A percentile compares a stretch with the other conserved stretches of the same genome.
phyloP scores from a whole-genome alignment of 106 monocot genomes.

The Hemerocallis citrina region DNA sequence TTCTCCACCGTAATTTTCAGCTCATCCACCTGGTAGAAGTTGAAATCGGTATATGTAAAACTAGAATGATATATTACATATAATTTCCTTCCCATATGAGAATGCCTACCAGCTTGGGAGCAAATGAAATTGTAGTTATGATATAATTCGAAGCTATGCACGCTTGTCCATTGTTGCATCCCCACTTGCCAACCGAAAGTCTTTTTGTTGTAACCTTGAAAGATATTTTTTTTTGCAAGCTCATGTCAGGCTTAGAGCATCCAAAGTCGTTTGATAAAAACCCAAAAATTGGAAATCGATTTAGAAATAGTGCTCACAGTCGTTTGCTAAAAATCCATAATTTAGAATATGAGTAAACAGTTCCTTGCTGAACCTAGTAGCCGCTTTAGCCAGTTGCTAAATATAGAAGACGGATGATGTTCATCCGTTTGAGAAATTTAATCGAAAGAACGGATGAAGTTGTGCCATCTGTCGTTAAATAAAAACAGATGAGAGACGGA shows the following conservation, averaged over 20 bases:
- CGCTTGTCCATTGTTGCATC: conserved; percentile 67
- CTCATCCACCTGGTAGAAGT: conserved; percentile 31
- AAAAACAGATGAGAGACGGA: too few species aligned
- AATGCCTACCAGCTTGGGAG: conserved; percentile 45
- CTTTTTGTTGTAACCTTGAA: conserved; percentile 46
- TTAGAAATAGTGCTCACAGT: background rate
- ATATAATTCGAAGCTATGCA: conserved; percentile 69
- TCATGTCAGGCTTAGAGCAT: too few species aligned
- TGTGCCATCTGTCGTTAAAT: too few species aligned
- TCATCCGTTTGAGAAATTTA: too few species aligned
- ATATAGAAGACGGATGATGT: too few species aligned
- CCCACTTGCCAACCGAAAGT: conserved; percentile 70
- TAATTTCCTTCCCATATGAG: background rate
- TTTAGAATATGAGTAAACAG: too few species aligned
- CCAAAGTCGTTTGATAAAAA: too few species aligned
- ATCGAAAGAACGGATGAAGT: too few species aligned
- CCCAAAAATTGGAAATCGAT: background rate
- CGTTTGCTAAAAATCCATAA: too few species aligned
- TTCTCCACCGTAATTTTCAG: conserved; percentile 40
- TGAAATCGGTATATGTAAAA: background rate
- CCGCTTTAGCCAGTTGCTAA: too few species aligned
- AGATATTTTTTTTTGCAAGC: too few species aligned
- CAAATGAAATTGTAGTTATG: conserved; percentile 56
- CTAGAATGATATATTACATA: background rate
- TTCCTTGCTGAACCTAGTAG: too few species aligned